Evolutionary conservation across 2,329 filamentous ascomycete genomes (phyloP), one percentile per base, ranked within the genome.

Genomic region (Arthrinium phaeospermum): DNA sequence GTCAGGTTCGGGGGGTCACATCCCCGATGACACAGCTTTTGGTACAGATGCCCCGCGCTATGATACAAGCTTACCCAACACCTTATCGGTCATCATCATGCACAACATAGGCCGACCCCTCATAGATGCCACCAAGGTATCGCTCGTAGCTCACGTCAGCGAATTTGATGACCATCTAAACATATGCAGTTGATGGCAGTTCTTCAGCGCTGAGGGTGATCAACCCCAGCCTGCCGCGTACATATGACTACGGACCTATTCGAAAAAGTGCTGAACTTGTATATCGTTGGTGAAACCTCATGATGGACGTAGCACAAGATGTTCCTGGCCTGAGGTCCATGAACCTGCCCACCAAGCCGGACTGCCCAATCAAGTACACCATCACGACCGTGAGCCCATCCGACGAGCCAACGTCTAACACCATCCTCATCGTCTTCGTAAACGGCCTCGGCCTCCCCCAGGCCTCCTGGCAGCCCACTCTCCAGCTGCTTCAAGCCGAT

Each of bases 401-500:
- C 1, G 24, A n/a, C 8, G 12, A 49, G 45, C 16, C 27, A 22
- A 44, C 16, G 37, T 37, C 45, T 2, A 1, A 49, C 13, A 27
- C 45, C 1, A 49, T 69, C 13, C 37, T 68, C 8, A n/a, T 71
- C 27, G 70, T 71, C 45, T 71, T 71, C 19, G 24, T 71, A 34
- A 71, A 71, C 37, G 70, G 70, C 8, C 70, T 71, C n/a, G 57
- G 44, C 22, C 24, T 71, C 34, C 61, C 57, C 37, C 57, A 68
- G 61, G 30, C 44, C 12, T 30, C 22, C n/a, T 68, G 70, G 70
- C 41, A 68, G n/a, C 24, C 70, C 4, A 37, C 57, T 2, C 16
- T 71, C 1, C 24, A 68, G 30, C 5, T 45, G n/a, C 53, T 70
- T 41, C 53, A 19, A 46, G 19, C 51, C 10, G 51, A 44, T 12